phyloP scores from a whole-genome alignment of 805 yeast genomes.

The Lachancea dasiensis region DNA sequence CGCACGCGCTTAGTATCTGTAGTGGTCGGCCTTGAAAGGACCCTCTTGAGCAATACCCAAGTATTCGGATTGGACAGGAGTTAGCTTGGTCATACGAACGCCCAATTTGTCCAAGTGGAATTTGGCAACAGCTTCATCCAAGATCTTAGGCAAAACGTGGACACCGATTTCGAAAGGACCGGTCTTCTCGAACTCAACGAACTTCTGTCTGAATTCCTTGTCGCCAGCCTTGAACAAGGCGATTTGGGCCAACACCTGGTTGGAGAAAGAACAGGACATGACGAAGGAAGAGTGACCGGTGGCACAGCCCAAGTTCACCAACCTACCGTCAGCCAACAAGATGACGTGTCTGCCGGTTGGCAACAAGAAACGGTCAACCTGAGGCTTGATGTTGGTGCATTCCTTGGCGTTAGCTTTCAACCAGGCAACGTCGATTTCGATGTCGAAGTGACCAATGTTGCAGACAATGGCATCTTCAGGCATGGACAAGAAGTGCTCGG shows the following conservation, averaged over 20 bases:
- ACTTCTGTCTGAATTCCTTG: slow-evolving; percentile 67
- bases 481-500: slow-evolving; percentile 82
- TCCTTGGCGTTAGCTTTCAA: slow-evolving; percentile 89
- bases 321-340: slow-evolving; percentile 97
- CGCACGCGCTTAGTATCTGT: slow-evolving; percentile 70
- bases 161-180: slow-evolving; percentile 91
- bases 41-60: slow-evolving; percentile 87
- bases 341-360: slow-evolving; percentile 87
- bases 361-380: slow-evolving; percentile 95
- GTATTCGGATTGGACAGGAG: slow-evolving; percentile 85
- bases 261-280: slow-evolving; percentile 99
- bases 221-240: slow-evolving; percentile 91
- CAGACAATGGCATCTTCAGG: slow-evolving; percentile 99
- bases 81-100: slow-evolving; percentile 73
- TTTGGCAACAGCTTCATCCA: slow-evolving; percentile 98
- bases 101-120: slow-evolving; percentile 94
- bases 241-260: slow-evolving; percentile 98
- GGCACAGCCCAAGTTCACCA: slow-evolving; percentile 99
- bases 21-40: slow-evolving; percentile 96
- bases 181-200: slow-evolving; percentile 86
- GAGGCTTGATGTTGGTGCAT: slow-evolving; percentile 96
- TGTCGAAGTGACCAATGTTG: slow-evolving; percentile 99
- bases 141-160: slow-evolving; percentile 93
- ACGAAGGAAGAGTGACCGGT: slow-evolving; percentile 99
- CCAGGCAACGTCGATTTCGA: slow-evolving; percentile 99